Conservation (phyloP, 352 stramenopile genomes). For the Phytophthora capsici region DNA sequence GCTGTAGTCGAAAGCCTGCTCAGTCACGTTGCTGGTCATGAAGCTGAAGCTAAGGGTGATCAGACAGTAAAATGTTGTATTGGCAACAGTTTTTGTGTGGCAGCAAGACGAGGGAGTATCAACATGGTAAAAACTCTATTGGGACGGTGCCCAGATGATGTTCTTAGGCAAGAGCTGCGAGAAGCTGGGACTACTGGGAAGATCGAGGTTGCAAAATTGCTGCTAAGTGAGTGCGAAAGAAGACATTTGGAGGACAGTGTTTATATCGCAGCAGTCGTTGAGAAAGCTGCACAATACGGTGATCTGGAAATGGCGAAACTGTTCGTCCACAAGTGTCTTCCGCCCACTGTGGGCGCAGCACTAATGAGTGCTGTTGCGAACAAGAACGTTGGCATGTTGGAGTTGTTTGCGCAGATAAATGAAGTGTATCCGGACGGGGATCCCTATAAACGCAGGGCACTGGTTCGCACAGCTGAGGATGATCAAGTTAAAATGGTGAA, state of each 20-base stretch:
- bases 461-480: background rate
- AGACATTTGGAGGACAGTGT: background rate
- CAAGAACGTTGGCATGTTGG: background rate
- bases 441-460: background rate
- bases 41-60: too few relatives aligned
- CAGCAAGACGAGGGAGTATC: background rate
- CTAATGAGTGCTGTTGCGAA: background rate
- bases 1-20: background rate
- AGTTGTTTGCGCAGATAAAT: background rate
- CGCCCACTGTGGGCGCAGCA: background rate
- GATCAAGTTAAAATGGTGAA: background rate
- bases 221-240: background rate
- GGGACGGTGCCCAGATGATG: background rate
- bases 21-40: background rate
- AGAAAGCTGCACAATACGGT: background rate
- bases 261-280: background rate
- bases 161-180: background rate
- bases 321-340: background rate
- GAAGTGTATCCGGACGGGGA: background rate
- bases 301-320: background rate
- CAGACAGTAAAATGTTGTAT: background rate
- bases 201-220: background rate
- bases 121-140: background rate
- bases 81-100: background rate
- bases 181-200: background rate